Percentiles rank a stretch among this genome's conserved stretches.
phyloP scores from a whole-genome alignment of 176 grass and related monocot species.

The Neostapfia colusana region DNA sequence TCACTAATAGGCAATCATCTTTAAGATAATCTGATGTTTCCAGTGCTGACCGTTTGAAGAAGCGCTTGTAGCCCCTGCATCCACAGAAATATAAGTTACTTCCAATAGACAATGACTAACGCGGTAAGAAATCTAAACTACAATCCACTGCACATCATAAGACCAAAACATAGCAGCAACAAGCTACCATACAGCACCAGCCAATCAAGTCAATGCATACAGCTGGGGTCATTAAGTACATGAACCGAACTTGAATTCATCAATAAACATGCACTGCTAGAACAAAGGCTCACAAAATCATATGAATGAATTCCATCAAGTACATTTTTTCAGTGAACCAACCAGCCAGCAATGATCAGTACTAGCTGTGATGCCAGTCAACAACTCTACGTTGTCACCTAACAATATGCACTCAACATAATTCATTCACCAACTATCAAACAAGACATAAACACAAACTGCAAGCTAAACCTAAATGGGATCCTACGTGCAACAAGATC shows the following conservation, averaged over 20 bases:
- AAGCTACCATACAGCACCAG: neutral
- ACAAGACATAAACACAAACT: neutral
- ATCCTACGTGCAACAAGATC: neutral
- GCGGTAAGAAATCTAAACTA: neutral
- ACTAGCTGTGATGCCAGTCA: neutral
- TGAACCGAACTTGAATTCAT: neutral
- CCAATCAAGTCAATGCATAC: neutral
- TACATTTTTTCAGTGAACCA: too few relatives aligned
- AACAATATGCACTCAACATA: too few relatives aligned
- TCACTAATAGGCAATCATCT: constrained; percentile 92
- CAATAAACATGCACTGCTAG: neutral
- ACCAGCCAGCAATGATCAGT: too few relatives aligned
- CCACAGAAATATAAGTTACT: constrained; percentile 20
- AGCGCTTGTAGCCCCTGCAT: constrained; percentile 96
- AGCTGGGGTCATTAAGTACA: neutral
- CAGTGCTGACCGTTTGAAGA: constrained; percentile 77
- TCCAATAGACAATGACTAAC: neutral
- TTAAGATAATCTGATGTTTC: constrained; percentile 98
- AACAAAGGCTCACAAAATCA: too few relatives aligned
- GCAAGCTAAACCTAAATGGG: neutral
- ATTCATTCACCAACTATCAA: too few relatives aligned
- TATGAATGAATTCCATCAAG: neutral
- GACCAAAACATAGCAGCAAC: neutral
- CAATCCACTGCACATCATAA: neutral
- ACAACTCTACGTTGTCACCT: neutral